Percentiles rank a stretch among this genome's conserved stretches.
Conservation (phyloP, 2,329 filamentous ascomycete genomes). For the Hymenoscyphus fructigenus region DNA sequence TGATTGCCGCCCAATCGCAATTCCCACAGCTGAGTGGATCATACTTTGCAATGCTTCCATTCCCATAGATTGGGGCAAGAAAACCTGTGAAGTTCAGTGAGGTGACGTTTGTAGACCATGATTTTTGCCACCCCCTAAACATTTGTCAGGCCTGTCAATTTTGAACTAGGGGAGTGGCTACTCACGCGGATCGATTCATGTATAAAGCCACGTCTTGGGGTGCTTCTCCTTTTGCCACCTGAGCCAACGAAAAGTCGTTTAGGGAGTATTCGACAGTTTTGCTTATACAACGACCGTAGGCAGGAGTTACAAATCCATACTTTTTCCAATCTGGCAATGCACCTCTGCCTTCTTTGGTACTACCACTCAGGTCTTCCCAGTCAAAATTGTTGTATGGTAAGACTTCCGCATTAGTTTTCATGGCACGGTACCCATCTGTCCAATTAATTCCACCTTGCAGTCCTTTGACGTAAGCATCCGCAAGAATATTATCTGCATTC, state of each 20-base stretch:
- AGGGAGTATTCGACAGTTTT: constrained; percentile 65
- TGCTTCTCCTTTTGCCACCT: constrained; percentile 59
- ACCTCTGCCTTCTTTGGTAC: constrained; percentile 64
- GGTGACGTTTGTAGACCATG: constrained; percentile 53
- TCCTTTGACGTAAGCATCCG: constrained; percentile 69
- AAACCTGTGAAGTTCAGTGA: constrained; percentile 54
- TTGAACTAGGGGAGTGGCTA: not conserved
- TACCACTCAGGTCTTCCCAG: constrained; percentile 50
- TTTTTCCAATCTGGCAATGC: constrained; percentile 66
- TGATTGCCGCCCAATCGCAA: constrained; percentile 52
- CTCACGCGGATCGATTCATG: constrained; percentile 43
- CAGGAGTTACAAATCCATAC: constrained; percentile 62
- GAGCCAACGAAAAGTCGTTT: constrained; percentile 66
- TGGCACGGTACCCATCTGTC: constrained; percentile 45
- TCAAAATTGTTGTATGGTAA: constrained; percentile 55
- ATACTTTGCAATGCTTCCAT: constrained; percentile 45
- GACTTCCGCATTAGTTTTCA: constrained; percentile 8
- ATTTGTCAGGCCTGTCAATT: not conserved
- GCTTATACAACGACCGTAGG: constrained; percentile 55
- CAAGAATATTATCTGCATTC: constrained; percentile 70
- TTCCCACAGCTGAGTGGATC: constrained; percentile 47
- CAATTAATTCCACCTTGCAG: constrained; percentile 60
- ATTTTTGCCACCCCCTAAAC: constrained; percentile 56
- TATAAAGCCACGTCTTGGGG: constrained; percentile 45
- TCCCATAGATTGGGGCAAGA: constrained; percentile 51